Base-by-base conservation (phyloP, 805 yeast genomes). In the Saturnispora diversa region DNA sequence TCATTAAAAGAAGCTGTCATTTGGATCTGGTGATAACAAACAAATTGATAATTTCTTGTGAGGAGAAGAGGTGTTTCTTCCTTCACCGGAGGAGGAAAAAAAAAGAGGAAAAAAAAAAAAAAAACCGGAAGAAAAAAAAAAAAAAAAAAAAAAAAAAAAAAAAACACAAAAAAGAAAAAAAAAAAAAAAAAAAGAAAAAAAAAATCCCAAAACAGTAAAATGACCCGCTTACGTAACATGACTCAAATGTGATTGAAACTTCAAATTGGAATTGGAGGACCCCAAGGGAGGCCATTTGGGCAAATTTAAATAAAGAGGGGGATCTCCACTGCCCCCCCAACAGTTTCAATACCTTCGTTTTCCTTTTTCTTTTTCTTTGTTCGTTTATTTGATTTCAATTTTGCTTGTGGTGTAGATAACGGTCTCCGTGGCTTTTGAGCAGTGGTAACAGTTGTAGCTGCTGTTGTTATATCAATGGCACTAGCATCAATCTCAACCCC, bases 1-100 rank as follows among this genome's bases (percentile, higher is more conserved):
- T 78, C 85, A 0, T 79, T 82, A 77, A 76, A 74, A 15, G 81
- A 74, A 21, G 29, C 42, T 11, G 75, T 72, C 53, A 80, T 73
- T 56, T 81, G 60, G 12, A 53, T 41, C 30, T 53, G 20, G 7
- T 15, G n/a, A n/a, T n/a, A n/a, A n/a, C n/a, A n/a, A n/a, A n/a
- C n/a, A n/a, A n/a, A n/a, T n/a, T n/a, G n/a, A n/a, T n/a, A n/a
- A n/a, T n/a, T n/a, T n/a, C n/a, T n/a, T n/a, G n/a, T n/a, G n/a
- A n/a, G n/a, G n/a, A n/a, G n/a, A n/a, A n/a, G n/a, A n/a, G n/a
- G n/a, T n/a, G n/a, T n/a, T n/a, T n/a, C n/a, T n/a, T n/a, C n/a
- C n/a, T n/a, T n/a, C n/a, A n/a, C n/a, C n/a, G n/a, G n/a, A n/a
- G n/a, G n/a, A n/a, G n/a, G n/a, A n/a, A n/a, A n/a, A n/a, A n/a